Evolutionary conservation across 78 protist genomes (phyloP).

Genomic region (Neovahlkampfia damariscottae): DNA sequence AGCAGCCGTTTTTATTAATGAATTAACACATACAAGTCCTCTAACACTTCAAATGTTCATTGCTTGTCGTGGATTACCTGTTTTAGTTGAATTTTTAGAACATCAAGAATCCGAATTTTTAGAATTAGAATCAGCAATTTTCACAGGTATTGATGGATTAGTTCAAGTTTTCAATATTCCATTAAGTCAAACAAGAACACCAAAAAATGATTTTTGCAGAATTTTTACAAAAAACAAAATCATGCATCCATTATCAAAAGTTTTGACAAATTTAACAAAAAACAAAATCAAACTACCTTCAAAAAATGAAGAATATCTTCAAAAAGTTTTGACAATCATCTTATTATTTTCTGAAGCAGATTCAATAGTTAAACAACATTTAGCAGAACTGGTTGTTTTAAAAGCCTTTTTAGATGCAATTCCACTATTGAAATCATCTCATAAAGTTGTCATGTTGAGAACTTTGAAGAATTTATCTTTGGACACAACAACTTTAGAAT

Average conservation of each 20-base stretch:
- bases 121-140: constrained; percentile 25
- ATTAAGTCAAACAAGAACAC: constrained; percentile 34
- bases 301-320: constrained; percentile 18
- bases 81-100: constrained; percentile 47
- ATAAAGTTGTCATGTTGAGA: constrained; percentile 29
- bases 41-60: constrained; percentile 69
- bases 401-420: neutral
- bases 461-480: constrained; percentile 46
- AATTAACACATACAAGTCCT: constrained; percentile 42
- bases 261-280: constrained; percentile 19
- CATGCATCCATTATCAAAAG: constrained; percentile 23
- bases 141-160: constrained; percentile 51
- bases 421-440: constrained; percentile 13
- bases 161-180: constrained; percentile 56
- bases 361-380: constrained; percentile 44
- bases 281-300: no score
- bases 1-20: constrained; percentile 50
- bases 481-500: constrained; percentile 46
- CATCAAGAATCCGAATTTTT: constrained; percentile 8
- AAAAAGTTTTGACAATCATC: constrained; percentile 35
- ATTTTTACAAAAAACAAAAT: constrained; percentile 44
- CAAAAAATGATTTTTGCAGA: constrained; percentile 75
- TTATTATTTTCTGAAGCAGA: constrained; percentile 61
- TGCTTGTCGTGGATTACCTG: constrained; percentile 72
- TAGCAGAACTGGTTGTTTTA: constrained; percentile 20